Base-by-base conservation (phyloP, 495 filamentous ascomycete genomes). In the Penicillium pancosmium region DNA sequence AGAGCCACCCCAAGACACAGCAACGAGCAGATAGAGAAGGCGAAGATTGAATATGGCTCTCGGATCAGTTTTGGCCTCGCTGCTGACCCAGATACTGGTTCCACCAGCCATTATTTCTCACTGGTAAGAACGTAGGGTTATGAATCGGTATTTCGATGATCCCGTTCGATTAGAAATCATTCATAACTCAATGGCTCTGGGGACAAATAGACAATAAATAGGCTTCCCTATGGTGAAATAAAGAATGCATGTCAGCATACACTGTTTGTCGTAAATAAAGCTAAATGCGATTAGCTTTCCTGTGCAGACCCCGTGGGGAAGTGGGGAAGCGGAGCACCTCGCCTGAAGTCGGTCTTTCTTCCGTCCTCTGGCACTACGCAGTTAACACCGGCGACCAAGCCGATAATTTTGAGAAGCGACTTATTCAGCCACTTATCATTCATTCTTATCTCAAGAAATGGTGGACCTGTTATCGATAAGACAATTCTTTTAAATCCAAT, bases 1-100 rank as follows among this genome's bases (percentile, higher is more conserved):
- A 16, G 63, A 68, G 10, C 68, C 68, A 10, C 58, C 68, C 68
- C 65, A 68, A 10, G 63, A 52, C n/a, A 68, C 58, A 4, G 62
- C 60, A 6, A 68, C 44, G 8, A 66, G 48, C 13, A 68, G 59
- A 44, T 62, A 66, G 8, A 71, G 54, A 34, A 68, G 61, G 0
- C 68, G 60, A 15, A 68, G 61, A 52, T 71, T 71, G 59, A 68
- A 69, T 19, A 69, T 66, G 16, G 65, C 67, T 50, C 46, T 62
- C 2, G 67, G 67, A 15, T 64, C 61, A 35, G 57, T 57, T 38
- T 64, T 69, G 10, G 63, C 63, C 11, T 69, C 67, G 43, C 49
- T 60, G 53, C 67, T 69, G 40, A 59, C 43, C 66, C 66, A 68
- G 18, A 68, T 63, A 23, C 66, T 68, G 6, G 66, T 66, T 54